These are phyloP conservation scores for Pythium sukuiense DNA, from an alignment of 352 stramenopile species.

Conservation along the genomic window DNA sequence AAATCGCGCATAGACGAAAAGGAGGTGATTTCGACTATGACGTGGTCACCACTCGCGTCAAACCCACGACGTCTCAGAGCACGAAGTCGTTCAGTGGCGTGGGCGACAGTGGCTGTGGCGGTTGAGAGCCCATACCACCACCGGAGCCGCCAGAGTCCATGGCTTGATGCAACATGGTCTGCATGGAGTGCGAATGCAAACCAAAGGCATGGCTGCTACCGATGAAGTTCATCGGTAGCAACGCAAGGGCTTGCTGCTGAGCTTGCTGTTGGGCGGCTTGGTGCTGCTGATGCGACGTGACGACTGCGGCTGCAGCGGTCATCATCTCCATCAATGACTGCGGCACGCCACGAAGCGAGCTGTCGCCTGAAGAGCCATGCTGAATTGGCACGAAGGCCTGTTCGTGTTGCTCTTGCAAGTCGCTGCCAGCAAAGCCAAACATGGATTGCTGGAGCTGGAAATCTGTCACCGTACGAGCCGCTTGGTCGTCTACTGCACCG, in stretches of 20 bases:
- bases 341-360: conserved; percentile 12
- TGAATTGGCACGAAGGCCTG: neutral
- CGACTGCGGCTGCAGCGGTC: conserved; percentile 8
- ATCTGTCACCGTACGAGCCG: neutral
- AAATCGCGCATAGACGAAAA: too few relatives aligned
- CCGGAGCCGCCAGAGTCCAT: neutral
- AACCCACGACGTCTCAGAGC: conserved; percentile 1
- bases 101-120: conserved; percentile 6
- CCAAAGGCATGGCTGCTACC: neutral
- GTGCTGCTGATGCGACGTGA: conserved; percentile 11
- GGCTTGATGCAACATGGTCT: conserved; percentile 24
- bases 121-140: neutral
- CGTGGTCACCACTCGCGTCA: too few relatives aligned
- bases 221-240: conserved; percentile 18
- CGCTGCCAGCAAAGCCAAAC: conserved; percentile 11
- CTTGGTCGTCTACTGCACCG: neutral
- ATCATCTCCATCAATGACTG: conserved; percentile 31
- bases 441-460: neutral
- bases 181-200: conserved; percentile 22
- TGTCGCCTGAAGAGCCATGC: neutral
- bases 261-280: conserved; percentile 1
- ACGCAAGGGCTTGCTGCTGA: conserved; percentile 7
- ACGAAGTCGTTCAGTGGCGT: conserved; percentile 26
- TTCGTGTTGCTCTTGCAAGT: conserved; percentile 2
- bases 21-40: too few relatives aligned